Percentiles rank a stretch among this genome's conserved stretches.
phyloP scores from a whole-genome alignment of 1,284 basidiomycete genomes.

The Cronartium quercuum region DNA sequence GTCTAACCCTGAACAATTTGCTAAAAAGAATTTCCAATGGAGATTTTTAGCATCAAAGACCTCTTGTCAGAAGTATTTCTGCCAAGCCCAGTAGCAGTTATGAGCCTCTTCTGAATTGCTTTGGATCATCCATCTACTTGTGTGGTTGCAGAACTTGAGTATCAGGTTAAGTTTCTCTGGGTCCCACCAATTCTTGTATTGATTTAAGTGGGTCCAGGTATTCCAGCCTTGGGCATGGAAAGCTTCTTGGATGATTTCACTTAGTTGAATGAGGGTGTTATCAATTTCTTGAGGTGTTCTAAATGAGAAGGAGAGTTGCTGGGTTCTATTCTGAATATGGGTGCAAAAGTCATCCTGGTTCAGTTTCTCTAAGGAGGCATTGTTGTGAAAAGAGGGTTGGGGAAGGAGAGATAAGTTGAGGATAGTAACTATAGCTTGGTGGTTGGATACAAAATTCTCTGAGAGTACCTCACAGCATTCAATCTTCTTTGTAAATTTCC shows the following conservation, averaged over 20 bases:
- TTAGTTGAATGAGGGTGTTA: too few relatives aligned
- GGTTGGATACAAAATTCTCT: not conserved
- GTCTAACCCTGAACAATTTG: not conserved
- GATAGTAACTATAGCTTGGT: not conserved
- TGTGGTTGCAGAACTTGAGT: not conserved
- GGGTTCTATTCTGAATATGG: too few relatives aligned
- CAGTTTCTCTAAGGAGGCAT: not conserved
- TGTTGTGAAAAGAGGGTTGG: not conserved
- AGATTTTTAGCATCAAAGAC: not conserved
- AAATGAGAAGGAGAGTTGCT: too few relatives aligned
- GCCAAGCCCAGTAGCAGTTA: not conserved
- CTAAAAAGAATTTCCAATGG: not conserved
- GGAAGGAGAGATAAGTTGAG: not conserved
- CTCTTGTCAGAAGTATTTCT: constrained; percentile 5
- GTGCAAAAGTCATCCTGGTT: too few relatives aligned
- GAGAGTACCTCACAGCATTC: not conserved
- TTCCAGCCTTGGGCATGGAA: not conserved
- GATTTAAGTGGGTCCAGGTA: not conserved
- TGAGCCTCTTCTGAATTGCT: not conserved
- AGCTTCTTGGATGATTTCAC: not conserved
- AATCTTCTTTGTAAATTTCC: not conserved
- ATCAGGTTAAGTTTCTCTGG: not conserved
- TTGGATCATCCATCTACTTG: not conserved
- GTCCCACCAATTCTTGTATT: constrained; percentile 7
- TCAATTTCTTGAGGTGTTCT: too few relatives aligned